Conservation (phyloP, 148 eudicot species). For the Cornus suecica region DNA sequence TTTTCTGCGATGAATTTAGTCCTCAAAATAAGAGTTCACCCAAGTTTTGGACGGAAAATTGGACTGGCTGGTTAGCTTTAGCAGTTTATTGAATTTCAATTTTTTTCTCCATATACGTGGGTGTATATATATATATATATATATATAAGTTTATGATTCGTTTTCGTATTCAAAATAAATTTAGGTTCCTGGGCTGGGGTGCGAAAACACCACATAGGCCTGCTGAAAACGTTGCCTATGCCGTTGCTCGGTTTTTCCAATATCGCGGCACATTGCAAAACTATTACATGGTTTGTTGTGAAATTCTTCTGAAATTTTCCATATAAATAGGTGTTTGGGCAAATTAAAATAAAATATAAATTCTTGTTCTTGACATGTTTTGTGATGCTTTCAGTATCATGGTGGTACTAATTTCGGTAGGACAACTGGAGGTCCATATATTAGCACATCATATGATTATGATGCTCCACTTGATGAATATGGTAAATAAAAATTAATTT, state of each 20-base stretch:
- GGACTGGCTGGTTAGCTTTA: background rate
- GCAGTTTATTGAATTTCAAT: background rate
- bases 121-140: too few relatives aligned
- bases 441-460: constrained; percentile 42
- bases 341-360: too few relatives aligned
- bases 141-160: too few relatives aligned
- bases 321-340: too few relatives aligned
- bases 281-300: constrained; percentile 38
- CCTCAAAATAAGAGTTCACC: background rate
- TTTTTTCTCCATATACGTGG: too few relatives aligned
- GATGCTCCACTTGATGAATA: constrained; percentile 54
- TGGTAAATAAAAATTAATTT: too few relatives aligned
- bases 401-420: constrained; percentile 63
- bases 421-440: constrained; percentile 55
- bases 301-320: too few relatives aligned
- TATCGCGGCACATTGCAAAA: constrained; percentile 19
- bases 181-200: constrained; percentile 15
- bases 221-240: constrained; percentile 15
- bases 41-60: background rate
- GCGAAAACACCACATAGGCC: background rate
- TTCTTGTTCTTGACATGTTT: background rate
- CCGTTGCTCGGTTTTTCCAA: constrained; percentile 18
- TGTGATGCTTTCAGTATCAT: constrained; percentile 35
- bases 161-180: too few relatives aligned
- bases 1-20: background rate